These are phyloP conservation scores for Auriscalpium orientale DNA, from an alignment of 768 basidiomycete genomes.

Conservation along the genomic window DNA sequence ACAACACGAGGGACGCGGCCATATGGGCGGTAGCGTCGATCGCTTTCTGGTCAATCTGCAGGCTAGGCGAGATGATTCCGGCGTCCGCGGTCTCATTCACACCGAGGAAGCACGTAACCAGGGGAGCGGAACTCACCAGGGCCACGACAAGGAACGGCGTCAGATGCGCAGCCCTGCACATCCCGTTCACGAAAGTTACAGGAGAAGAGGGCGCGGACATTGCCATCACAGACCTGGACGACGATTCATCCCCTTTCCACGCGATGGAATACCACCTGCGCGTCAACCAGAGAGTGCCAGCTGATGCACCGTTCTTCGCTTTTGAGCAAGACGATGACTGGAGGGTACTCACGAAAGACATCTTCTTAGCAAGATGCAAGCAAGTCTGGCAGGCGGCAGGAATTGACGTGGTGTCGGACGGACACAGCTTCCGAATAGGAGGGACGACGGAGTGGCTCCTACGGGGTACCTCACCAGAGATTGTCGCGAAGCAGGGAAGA, in stretches of 20 bases:
- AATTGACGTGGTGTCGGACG: background rate
- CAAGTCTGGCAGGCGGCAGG: background rate
- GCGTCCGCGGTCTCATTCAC: constrained; percentile 1
- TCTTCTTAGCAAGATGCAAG: constrained; percentile 2
- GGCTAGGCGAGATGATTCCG: constrained; percentile 15
- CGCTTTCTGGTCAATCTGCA: constrained; percentile 28
- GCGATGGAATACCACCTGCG: constrained; percentile 21
- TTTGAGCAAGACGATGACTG: background rate
- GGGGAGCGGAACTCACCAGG: background rate
- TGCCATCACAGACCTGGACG: constrained; percentile 17
- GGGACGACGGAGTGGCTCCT: background rate
- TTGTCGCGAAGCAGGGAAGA: background rate
- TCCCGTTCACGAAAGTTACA: constrained; percentile 32
- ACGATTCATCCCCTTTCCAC: constrained; percentile 6
- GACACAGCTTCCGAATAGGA: background rate
- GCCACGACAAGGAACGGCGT: background rate
- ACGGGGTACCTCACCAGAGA: background rate
- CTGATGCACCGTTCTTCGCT: background rate
- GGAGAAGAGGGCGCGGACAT: constrained; percentile 20
- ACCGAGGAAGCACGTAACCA: background rate
- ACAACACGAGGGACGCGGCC: constrained; percentile 25
- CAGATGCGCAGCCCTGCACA: constrained; percentile 17
- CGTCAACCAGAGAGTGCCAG: constrained; percentile 1
- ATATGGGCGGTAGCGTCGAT: constrained; percentile 27
- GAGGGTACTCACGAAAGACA: background rate